Percentiles rank a stretch among this genome's conserved stretches.
Evolutionary conservation across 371 early-diverging fungal species (phyloP).

Genomic region (Mucor indicus): DNA sequence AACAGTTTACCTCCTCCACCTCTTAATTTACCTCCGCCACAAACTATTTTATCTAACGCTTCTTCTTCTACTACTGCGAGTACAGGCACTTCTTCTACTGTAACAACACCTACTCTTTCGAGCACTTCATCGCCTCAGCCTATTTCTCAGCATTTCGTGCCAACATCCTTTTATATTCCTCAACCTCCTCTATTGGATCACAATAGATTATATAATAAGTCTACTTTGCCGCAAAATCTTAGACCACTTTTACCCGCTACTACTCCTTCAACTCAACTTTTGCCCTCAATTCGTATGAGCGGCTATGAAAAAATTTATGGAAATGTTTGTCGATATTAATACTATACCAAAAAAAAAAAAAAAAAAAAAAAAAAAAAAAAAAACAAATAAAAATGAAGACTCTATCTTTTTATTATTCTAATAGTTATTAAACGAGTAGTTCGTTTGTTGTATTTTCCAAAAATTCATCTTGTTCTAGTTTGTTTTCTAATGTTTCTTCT

Average conservation of each 20-base stretch:
- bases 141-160: slow-evolving; percentile 1
- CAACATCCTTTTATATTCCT: slow-evolving; percentile 14
- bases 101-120: background rate
- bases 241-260: slow-evolving; percentile 23
- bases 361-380: no score
- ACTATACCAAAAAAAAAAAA: no score
- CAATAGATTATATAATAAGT: background rate
- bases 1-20: slow-evolving; percentile 5
- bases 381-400: no score
- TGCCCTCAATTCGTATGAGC: slow-evolving; percentile 30
- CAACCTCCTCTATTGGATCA: slow-evolving; percentile 20
- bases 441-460: no score
- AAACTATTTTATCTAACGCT: slow-evolving; percentile 4
- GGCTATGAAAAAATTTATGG: slow-evolving; percentile 39
- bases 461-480: no score
- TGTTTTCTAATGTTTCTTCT: background rate
- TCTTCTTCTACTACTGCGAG: slow-evolving; percentile 7
- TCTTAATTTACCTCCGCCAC: slow-evolving; percentile 3
- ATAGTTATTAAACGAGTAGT: no score
- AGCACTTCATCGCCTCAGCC: background rate
- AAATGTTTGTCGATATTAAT: slow-evolving; percentile 34
- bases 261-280: slow-evolving; percentile 4
- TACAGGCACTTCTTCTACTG: background rate
- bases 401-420: no score
- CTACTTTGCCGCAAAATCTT: no score